Evolutionary conservation across 2,329 filamentous ascomycete genomes (phyloP), one percentile per base, ranked within the genome.

Genomic region (Fragosphaeria purpurea): DNA sequence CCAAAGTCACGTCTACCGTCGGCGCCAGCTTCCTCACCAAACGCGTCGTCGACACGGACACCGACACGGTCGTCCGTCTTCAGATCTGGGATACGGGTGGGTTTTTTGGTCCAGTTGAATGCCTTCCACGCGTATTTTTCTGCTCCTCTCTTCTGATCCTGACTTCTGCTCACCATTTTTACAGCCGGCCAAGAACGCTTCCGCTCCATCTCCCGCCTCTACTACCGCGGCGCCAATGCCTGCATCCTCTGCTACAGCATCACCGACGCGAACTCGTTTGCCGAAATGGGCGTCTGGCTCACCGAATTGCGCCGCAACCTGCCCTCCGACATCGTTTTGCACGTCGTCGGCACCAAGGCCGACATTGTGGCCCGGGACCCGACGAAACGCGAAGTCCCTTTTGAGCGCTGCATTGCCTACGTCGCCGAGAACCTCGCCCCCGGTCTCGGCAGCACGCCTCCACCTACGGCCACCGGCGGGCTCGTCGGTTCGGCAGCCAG

Each of bases 171-270:
- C 7, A 43, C 10, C 31, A 7, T 39, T 31, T 5, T 30, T 22
- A n/a, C 64, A 74, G 82, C 91, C 51, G 91, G 91, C 54, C 91
- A 98, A 64, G 91, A 98, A 71, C 82, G 91, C 51, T 98, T 97
- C 67, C 82, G 91, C 60, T 90, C 86, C 55, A 97, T 98, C 62
- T 94, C 88, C 8, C 85, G 90, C 51, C 80, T 98, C 49, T 97
- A 97, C 74, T 98, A 98, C 70, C 85, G 91, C 62, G 90, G 90
- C 63, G 91, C 91, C 55, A 91, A 95, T 63, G 90, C 90, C 52
- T 93, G 88, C 61, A 88, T 96, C 53, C 79, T 96, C 44, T 95
- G 90, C 75, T 96, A 96, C 72, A 87, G 87, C 71, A 94, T 96
- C 65, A 95, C 89, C 54, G 85, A 90, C 65, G 83, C 85, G 54